Evolutionary conservation across 306 rosid species (phyloP), one percentile per base, ranked within the genome.

Genomic region (Vigna reflexopilosa): DNA sequence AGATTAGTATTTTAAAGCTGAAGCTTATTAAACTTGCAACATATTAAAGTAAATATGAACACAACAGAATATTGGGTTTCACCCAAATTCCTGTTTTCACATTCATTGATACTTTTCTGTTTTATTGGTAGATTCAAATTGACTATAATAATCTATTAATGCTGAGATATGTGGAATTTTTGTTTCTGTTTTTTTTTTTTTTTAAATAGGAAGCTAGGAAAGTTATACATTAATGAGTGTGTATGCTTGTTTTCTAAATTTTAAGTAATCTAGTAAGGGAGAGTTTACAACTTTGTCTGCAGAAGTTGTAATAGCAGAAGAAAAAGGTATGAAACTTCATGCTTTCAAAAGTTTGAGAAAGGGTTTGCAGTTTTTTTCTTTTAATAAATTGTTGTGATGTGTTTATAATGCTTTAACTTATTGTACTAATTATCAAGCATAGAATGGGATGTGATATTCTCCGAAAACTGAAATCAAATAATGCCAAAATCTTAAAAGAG

Each of bases 341-440:
- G 32, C 26, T 14, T 68, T 36, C 57, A 47, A 7, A 6, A 26
- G 26, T 47, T 54, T 47, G 6, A 14, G 2, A 45, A 20, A 26
- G 58, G 24, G 24, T 49, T 48, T 47, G 24, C 57, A 22, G 36
- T 1, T 32, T 70, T 45, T 12, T 32, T 71, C 49, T 20, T 11
- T 71, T 34, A 14, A n/a, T 24, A 36, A 52, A n/a, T 28, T 34
- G 34, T 17, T 57, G 36, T 47, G 79, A 61, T 32, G 28, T 47
- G 20, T 62, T 34, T 73, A 47, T 61, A 59, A 75, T 47, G 55
- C 9, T 59, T 28, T 28, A 70, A 20, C 70, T 28, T 6, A 24
- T 62, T 19, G 50, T 49, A 36, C 42, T 51, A 26, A 51, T 76
- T 64, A 64, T 63, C 52, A 49, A 63, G 58, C 62, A 34, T 61